Evolutionary conservation across 306 rosid species (phyloP).

Genomic region (Canavalia gladiata): DNA sequence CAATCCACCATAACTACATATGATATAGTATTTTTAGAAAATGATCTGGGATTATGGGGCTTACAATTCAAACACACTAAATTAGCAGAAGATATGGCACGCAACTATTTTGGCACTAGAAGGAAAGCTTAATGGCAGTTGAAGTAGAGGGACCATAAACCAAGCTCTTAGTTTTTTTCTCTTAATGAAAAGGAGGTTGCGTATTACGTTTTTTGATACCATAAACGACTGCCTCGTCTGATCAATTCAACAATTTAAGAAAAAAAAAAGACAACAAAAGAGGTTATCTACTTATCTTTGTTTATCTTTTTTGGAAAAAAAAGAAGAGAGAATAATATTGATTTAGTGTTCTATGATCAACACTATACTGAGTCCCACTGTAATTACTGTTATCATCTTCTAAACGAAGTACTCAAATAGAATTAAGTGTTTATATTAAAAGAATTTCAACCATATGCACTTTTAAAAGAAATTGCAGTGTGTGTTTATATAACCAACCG

Average conservation of each 20-base stretch:
- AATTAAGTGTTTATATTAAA: background rate
- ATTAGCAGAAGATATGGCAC: background rate
- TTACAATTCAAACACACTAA: slow-evolving; percentile 19
- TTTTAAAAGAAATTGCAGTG: background rate
- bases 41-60: background rate
- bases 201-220: slow-evolving; percentile 20
- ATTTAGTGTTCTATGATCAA: background rate
- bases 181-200: background rate
- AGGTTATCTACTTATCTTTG: background rate
- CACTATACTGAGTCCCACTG: background rate
- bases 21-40: background rate
- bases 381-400: background rate
- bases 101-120: background rate
- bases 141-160: background rate
- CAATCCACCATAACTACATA: background rate
- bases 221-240: background rate
- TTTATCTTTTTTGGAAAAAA: background rate
- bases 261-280: background rate
- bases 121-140: background rate
- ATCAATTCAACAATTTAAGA: background rate
- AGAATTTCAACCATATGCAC: background rate
- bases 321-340: background rate
- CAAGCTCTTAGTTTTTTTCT: background rate
- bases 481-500: background rate
- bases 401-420: slow-evolving; percentile 34